Evolutionary conservation across 441 rosid genomes (phyloP).

Genomic region (Pelargonium australe): DNA sequence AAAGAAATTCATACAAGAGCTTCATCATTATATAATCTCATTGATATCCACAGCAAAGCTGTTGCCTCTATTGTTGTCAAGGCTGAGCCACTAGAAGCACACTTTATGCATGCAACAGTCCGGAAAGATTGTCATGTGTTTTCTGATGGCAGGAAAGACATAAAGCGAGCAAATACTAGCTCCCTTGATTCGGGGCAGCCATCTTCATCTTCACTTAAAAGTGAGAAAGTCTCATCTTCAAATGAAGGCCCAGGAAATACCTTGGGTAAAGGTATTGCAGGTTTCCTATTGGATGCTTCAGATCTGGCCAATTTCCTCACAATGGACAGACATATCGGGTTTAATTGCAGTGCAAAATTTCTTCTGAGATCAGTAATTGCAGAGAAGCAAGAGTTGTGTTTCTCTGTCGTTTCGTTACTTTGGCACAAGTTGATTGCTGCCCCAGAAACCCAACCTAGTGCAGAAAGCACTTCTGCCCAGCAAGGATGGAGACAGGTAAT

Average conservation of each 20-base stretch:
- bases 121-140: conserved; percentile 53
- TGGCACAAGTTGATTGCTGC: conserved; percentile 94
- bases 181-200: conserved; percentile 40
- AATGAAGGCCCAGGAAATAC: conserved; percentile 51
- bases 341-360: conserved; percentile 79
- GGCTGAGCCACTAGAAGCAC: conserved; percentile 91
- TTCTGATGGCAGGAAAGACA: conserved; percentile 43
- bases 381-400: conserved; percentile 92
- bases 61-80: conserved; percentile 92
- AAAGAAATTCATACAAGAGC: conserved; percentile 75
- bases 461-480: conserved; percentile 96
- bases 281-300: conserved; percentile 75
- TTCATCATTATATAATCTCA: conserved; percentile 85
- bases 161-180: conserved; percentile 34
- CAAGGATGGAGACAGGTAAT: conserved; percentile 99
- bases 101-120: conserved; percentile 54
- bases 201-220: conserved; percentile 36
- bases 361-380: conserved; percentile 79
- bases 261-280: conserved; percentile 50
- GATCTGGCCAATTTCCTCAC: conserved; percentile 97
- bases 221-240: conserved; percentile 34
- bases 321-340: conserved; percentile 86
- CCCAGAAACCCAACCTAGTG: conserved; percentile 85
- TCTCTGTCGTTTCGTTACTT: conserved; percentile 87
- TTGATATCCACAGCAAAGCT: conserved; percentile 87